Base-by-base conservation (phyloP, 805 yeast genomes). In the Huiozyma sinensis region DNA sequence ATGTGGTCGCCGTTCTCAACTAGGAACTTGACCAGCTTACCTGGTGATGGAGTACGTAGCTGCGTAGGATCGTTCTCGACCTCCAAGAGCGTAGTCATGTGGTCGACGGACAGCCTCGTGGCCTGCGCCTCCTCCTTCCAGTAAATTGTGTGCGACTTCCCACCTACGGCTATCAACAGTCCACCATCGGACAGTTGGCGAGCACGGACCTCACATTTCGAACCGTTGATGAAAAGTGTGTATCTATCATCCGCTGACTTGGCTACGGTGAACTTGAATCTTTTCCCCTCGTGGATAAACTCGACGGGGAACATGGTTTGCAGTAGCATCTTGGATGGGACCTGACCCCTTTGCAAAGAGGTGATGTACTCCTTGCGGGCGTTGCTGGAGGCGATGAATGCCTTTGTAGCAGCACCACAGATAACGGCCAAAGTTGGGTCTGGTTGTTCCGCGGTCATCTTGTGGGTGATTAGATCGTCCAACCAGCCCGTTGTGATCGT, bases 401-500 rank as follows among this genome's bases (percentile, higher is more conserved):
- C 96, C 65, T 85, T 87, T n/a, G 97, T 82, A 17, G 85, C 95
- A 42, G 98, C 98, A 68, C 99, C 99, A 69, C 97, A 89, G 44
- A 92, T 75, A 41, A 90, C 92, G 32, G 98, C 97, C 47, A 89
- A 63, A 42, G 77, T 75, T 38, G 88, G 77, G 65, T 94, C 97
- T 36, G 98, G 98, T 67, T 97, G 81, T 68, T 92, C 97, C 36
- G 96, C 95, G 35, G 98, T 92, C 65, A 94, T 78, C 58, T 84
- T 88, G 67, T 86, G 85, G 48, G 95, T 73, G 58, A 92, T 92
- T 58, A 92, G 77, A 67, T 90, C 97, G 66, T 92, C 98, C 60
- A 92, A 78, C 99, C 99, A 92, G 45, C 97, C 97, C 46, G 99
- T 92, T 47, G 98, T 92, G 58, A 92, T 90, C 40, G 92, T 90